Percentiles rank a stretch among this genome's conserved stretches.
Conservation (phyloP, 805 yeast species). For the Candida suzukii region DNA sequence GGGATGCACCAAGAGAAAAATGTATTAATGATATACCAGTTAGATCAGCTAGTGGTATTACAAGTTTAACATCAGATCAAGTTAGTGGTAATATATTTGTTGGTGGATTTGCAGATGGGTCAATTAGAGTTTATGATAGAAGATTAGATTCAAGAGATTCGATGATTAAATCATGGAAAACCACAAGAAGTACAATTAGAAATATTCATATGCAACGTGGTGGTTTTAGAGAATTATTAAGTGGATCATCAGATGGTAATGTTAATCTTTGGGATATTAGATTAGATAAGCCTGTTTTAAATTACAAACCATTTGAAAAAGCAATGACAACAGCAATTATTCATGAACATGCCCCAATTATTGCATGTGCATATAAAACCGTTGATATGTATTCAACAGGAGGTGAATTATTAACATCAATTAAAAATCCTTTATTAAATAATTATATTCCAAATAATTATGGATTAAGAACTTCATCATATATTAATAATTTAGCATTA, state of each 20-base stretch:
- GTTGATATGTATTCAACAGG: conserved; percentile 81
- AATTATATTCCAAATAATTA: background rate
- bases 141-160: conserved; percentile 79
- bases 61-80: conserved; percentile 88
- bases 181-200: conserved; percentile 39
- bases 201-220: conserved; percentile 96
- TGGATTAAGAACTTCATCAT: conserved; percentile 27
- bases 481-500: conserved; percentile 60
- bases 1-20: conserved; percentile 96
- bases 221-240: conserved; percentile 81
- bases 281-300: conserved; percentile 57
- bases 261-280: conserved; percentile 92
- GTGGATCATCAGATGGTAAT: conserved; percentile 77
- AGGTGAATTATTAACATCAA: conserved; percentile 63
- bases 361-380: conserved; percentile 79
- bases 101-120: conserved; percentile 90
- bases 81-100: conserved; percentile 87
- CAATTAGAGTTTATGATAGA: conserved; percentile 84
- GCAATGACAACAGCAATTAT: conserved; percentile 65
- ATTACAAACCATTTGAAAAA: conserved; percentile 47
- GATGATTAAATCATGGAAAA: conserved; percentile 77
- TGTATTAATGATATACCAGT: conserved; percentile 87
- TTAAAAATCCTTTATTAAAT: conserved; percentile 26
- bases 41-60: conserved; percentile 80
- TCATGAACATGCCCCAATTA: conserved; percentile 95